Evolutionary conservation across 2,329 filamentous ascomycete genomes (phyloP), one percentile per base, ranked within the genome.

Genomic region (Fusarium sp.): DNA sequence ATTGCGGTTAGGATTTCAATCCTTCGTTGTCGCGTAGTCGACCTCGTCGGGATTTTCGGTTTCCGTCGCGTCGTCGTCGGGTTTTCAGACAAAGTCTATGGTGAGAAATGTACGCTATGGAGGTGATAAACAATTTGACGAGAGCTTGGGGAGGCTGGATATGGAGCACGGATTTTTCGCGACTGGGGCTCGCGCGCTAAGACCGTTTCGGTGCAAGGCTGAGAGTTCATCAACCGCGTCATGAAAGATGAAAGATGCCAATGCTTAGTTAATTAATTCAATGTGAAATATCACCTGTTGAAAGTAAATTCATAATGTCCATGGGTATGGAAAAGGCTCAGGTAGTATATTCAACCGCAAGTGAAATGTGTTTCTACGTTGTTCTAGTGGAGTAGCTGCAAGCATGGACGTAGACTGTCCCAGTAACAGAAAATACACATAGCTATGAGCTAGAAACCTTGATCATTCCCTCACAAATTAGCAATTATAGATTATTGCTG

Each of bases 161-260:
- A 60, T 59, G 62, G 73, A 72, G 71, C 75, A 76, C 76, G 77
- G 76, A 73, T 75, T 78, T 78, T 78, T 79, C 76, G 77, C 74
- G 74, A 74, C 73, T 67, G 67, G 73, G 71, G 67, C 50, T 58
- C 63, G 47, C 54, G 62, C 76, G 74, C 77, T 79, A 79, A 59
- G 52, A 77, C 77, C 24, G 52, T 75, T 77, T 69, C 68, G 77
- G 59, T 50, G 64, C 76, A 77, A 76, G 76, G 73, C 75, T 77
- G 75, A 74, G 62, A 58, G 54, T 65, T 55, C 55, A 59, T 61
- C 66, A 43, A 56, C 58, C 62, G 56, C 65, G 65, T 68, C 40
- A 61, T 61, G 60, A 54, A 42, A 51, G 45, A 44, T 38, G 28
- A 19, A n/a, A 34, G 14, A 17, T 28, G 32, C 32, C 15, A 10